Base-by-base conservation (phyloP, 2,329 filamentous ascomycete species). In the Calonectria ilicicola region DNA sequence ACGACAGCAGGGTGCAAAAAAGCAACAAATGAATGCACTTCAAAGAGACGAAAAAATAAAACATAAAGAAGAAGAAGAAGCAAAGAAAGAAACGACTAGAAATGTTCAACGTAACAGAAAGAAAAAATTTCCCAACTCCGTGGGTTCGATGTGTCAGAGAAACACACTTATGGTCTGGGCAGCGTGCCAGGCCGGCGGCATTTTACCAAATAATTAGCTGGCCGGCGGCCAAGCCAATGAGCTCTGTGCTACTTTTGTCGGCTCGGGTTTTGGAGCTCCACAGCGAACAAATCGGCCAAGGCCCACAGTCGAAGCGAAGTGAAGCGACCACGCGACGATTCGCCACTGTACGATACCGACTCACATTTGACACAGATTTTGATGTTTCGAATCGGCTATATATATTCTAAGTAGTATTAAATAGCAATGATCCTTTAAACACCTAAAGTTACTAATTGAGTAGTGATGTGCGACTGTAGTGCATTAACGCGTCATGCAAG, bases 91-190 rank as follows among this genome's bases (percentile, higher is more conserved):
- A 19, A 5, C 29, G 23, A 14, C 17, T 23, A 14, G 38, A 63
- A 62, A 46, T 21, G 38, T 2, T 44, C 58, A 29, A 44, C 40
- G 40, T 44, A 58, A 63, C 26, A 63, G 58, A 63, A 63, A 44
- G 58, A 63, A 63, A 63, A 63, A 63, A 63, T 44, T 63, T 42
- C 38, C 44, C 29, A 42, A 42, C 35, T 42, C 38, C 40, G 35
- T 63, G 58, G 58, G 35, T 63, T 42, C 40, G 58, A 63, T 63
- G 58, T 63, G 58, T 63, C 58, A 63, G 58, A 63, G 58, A 63
- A 63, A 63, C 38, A 38, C 58, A 35, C 35, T 58, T 58, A 58
- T 58, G 53, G 53, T 32, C 42, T 58, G 32, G 12, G 29, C 32
- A 35, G 19, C 51, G 51, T 35, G 12, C 29, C 21, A 35, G 51